Evolutionary conservation across 208 protist species (phyloP).

Genomic region (Trichomonas vaginalis): DNA sequence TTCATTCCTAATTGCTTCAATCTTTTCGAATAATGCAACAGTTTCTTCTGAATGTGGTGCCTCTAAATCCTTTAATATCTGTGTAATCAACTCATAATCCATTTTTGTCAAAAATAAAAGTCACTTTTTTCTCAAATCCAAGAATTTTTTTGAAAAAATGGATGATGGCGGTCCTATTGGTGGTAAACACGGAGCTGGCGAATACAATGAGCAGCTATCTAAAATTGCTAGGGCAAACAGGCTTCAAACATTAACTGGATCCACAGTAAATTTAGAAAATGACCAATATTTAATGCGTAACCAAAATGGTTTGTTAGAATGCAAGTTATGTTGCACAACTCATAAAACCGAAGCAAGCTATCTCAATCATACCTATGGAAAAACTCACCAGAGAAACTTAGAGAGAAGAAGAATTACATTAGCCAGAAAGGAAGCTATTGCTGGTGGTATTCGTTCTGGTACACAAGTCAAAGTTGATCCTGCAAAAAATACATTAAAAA

Average conservation of each 20-base stretch:
- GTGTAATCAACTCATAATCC: no score
- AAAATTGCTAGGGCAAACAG: not conserved
- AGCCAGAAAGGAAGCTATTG: not conserved
- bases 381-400: not conserved
- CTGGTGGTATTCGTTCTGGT: not conserved
- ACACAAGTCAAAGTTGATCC: not conserved
- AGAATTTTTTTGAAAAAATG: not conserved
- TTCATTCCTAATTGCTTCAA: no score
- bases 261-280: not conserved
- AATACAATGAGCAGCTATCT: not conserved
- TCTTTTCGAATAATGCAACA: no score
- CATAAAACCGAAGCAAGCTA: conserved; percentile 18
- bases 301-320: conserved; percentile 2
- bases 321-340: not conserved
- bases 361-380: not conserved
- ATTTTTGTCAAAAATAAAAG: no score
- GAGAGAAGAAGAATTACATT: not conserved
- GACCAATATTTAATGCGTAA: conserved; percentile 17
- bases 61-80: no score
- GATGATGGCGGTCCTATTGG: not conserved
- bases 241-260: not conserved
- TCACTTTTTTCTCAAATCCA: not conserved
- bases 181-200: not conserved
- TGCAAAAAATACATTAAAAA: not conserved
- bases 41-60: no score